phyloP scores from a whole-genome alignment of 331 rosid species.

The Prunus yedoensis region DNA sequence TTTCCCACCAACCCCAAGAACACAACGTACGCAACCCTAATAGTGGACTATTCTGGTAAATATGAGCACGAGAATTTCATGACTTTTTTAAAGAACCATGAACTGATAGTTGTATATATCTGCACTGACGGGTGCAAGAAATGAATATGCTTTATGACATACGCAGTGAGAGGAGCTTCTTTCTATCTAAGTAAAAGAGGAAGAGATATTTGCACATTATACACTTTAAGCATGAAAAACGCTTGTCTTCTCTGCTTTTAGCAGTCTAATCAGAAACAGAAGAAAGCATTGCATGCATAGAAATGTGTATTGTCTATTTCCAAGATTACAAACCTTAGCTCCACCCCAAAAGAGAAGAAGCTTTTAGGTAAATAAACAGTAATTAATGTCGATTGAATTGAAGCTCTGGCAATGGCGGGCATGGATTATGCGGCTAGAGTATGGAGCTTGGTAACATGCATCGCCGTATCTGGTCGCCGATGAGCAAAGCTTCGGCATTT shows the following conservation, averaged over 20 bases:
- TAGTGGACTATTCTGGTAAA: too few relatives aligned
- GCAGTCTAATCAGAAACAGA: neutral
- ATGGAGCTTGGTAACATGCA: slow-evolving; percentile 7
- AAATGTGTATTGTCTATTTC: neutral
- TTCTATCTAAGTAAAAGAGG: too few relatives aligned
- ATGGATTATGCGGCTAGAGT: neutral
- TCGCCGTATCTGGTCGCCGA: slow-evolving; percentile 23
- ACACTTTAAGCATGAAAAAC: neutral
- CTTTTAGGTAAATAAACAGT: too few relatives aligned
- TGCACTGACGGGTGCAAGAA: neutral
- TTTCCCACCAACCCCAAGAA: too few relatives aligned
- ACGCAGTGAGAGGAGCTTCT: neutral
- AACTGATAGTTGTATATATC: neutral
- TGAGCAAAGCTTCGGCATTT: neutral
- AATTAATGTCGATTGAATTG: slow-evolving; percentile 6
- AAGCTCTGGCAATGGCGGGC: slow-evolving; percentile 24
- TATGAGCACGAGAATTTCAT: too few relatives aligned
- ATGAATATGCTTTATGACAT: neutral
- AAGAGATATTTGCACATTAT: too few relatives aligned
- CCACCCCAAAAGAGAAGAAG: too few relatives aligned
- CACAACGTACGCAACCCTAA: too few relatives aligned
- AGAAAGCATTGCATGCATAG: neutral
- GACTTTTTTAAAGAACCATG: too few relatives aligned
- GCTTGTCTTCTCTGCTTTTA: neutral
- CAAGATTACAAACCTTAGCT: neutral